A percentile compares a stretch with the other conserved stretches of the same genome.
Evolutionary conservation across 2,329 filamentous ascomycete genomes (phyloP).

Genomic region (Diaporthe humulicola): DNA sequence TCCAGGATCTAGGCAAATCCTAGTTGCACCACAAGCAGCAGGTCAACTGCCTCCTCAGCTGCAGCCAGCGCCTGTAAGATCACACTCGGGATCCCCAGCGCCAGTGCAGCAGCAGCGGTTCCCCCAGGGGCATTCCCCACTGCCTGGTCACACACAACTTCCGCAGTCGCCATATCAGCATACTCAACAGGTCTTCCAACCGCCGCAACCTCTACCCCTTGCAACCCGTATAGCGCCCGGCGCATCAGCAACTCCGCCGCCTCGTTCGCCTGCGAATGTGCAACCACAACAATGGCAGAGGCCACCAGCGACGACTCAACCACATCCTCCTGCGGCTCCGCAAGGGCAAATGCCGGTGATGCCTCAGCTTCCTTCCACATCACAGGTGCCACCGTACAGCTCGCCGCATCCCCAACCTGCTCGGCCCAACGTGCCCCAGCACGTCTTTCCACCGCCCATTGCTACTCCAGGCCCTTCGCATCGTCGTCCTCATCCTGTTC

Average conservation of each 20-base stretch:
- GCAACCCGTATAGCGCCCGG: constrained; percentile 30
- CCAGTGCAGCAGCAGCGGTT: constrained; percentile 38
- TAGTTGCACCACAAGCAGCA: constrained; percentile 53
- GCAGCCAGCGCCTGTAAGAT: constrained; percentile 45
- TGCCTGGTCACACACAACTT: constrained; percentile 30
- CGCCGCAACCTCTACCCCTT: constrained; percentile 28
- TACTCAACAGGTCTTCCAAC: constrained; percentile 35
- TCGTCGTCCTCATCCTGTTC: constrained; percentile 32
- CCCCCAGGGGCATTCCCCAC: constrained; percentile 31
- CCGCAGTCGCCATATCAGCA: constrained; percentile 37
- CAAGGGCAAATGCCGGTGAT: constrained; percentile 26
- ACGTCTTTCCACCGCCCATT: constrained; percentile 33
- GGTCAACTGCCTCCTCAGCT: constrained; percentile 47
- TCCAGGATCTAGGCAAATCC: constrained; percentile 44
- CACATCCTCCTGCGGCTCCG: neutral
- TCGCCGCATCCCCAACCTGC: constrained; percentile 43
- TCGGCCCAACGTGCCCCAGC: constrained; percentile 32
- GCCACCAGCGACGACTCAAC: constrained; percentile 29
- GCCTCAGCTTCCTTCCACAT: constrained; percentile 23
- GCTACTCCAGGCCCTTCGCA: constrained; percentile 29
- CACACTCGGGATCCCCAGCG: constrained; percentile 46
- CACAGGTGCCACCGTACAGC: constrained; percentile 39
- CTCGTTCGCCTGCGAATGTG: constrained; percentile 30
- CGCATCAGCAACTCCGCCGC: constrained; percentile 33
- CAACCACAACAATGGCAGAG: constrained; percentile 35